Conservation (phyloP, 2,329 filamentous ascomycete species). For the Penicillium sp. region DNA sequence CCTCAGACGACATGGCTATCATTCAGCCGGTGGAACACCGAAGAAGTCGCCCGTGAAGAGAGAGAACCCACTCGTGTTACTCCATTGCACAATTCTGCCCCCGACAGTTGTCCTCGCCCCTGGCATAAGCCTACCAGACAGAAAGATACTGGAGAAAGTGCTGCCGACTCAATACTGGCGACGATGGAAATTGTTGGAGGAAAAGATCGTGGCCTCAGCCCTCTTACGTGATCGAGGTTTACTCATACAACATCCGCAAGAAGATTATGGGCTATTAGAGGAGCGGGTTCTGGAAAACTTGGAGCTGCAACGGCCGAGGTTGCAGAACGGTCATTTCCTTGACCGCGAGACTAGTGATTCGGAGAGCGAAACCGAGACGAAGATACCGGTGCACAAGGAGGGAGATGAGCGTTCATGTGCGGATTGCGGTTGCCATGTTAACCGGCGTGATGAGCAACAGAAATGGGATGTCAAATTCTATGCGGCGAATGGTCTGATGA, state of each 20-base stretch:
- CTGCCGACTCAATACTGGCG: constrained; percentile 45
- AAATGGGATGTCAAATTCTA: constrained; percentile 75
- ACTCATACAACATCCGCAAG: constrained; percentile 59
- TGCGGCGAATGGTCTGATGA: constrained; percentile 92
- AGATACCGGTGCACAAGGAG: constrained; percentile 19
- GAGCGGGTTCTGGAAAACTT: constrained; percentile 59
- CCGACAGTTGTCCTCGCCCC: constrained; percentile 48
- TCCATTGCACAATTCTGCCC: constrained; percentile 58
- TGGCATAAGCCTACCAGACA: constrained; percentile 27
- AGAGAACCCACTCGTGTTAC: constrained; percentile 55
- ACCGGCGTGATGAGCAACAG: constrained; percentile 45
- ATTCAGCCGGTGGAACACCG: constrained; percentile 25
- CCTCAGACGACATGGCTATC: constrained; percentile 31
- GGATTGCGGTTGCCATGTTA: constrained; percentile 49
- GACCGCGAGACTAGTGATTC: constrained; percentile 16
- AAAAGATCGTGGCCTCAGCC: constrained; percentile 49
- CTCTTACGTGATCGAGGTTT: constrained; percentile 56
- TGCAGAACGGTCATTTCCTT: constrained; percentile 59
- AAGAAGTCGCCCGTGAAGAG: constrained; percentile 35
- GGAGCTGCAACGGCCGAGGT: constrained; percentile 52
- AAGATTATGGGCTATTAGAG: constrained; percentile 60
- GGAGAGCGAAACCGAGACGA: constrained; percentile 14
- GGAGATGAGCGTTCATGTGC: constrained; percentile 44
- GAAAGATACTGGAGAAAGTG: constrained; percentile 46
- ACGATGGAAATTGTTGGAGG: constrained; percentile 51